Evolutionary conservation across 106 monocot species (phyloP).

Genomic region (Acorus calamus): DNA sequence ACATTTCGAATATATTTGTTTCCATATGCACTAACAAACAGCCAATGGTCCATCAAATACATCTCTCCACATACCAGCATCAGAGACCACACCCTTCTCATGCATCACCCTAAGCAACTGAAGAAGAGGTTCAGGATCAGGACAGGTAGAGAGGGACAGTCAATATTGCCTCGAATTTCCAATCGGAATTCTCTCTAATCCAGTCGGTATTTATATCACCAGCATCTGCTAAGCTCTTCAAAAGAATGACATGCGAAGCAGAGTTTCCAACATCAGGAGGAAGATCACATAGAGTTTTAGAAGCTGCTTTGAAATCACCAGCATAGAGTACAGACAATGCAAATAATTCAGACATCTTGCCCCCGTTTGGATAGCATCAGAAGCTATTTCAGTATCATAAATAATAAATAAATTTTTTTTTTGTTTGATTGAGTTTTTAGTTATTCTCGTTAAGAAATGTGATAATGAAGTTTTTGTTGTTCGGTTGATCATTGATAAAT

Average conservation of each 20-base stretch:
- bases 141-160: conserved; percentile 54
- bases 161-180: conserved; percentile 26
- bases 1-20: too few relatives aligned
- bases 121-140: conserved; percentile 41
- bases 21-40: too few relatives aligned
- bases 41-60: conserved; percentile 14
- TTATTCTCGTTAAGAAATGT: too few relatives aligned
- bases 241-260: conserved; percentile 45
- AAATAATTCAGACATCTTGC: too few relatives aligned
- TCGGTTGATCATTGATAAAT: too few relatives aligned
- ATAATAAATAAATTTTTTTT: too few relatives aligned
- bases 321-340: conserved; percentile 1
- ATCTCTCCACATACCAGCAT: conserved; percentile 28
- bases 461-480: too few relatives aligned
- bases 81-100: conserved; percentile 21
- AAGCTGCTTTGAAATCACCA: conserved; percentile 48
- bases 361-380: too few relatives aligned
- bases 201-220: conserved; percentile 40
- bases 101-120: conserved; percentile 36
- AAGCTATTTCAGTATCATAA: too few relatives aligned
- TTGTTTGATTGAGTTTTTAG: too few relatives aligned
- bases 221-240: conserved; percentile 50
- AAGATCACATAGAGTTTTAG: conserved; percentile 21
- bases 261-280: conserved; percentile 24
- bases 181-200: conserved; percentile 26